Evolutionary conservation across 352 stramenopile species (phyloP).

Genomic region (Salisapilia sapeloensis): DNA sequence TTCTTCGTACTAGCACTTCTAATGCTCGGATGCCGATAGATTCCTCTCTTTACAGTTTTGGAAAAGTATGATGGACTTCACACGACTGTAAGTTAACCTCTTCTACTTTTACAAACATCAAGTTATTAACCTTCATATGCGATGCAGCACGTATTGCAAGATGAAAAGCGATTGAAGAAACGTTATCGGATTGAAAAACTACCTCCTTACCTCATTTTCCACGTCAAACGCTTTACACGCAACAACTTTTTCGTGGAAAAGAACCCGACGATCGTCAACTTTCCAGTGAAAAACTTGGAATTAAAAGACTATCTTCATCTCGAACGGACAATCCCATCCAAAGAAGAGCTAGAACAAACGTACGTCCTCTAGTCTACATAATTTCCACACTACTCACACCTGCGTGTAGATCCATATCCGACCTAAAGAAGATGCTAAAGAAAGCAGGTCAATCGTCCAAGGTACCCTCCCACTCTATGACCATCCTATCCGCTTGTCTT

Average conservation of each 20-base stretch:
- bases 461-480: conserved; percentile 4
- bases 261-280: conserved; percentile 99
- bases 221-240: conserved; percentile 93
- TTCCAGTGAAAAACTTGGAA: conserved; percentile 98
- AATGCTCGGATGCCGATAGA: conserved; percentile 20
- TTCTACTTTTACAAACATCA: not conserved
- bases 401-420: conserved; percentile 26
- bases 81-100: conserved; percentile 21
- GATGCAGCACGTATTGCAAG: conserved; percentile 58
- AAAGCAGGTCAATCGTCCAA: conserved; percentile 29
- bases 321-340: conserved; percentile 18
- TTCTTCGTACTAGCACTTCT: not conserved
- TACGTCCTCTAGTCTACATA: conserved; percentile 6
- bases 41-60: conserved; percentile 93
- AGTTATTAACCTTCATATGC: conserved; percentile 4
- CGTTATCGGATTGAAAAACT: conserved; percentile 88
- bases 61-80: conserved; percentile 93
- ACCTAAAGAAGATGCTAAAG: conserved; percentile 36
- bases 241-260: conserved; percentile 99
- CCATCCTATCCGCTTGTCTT: no score
- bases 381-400: conserved; percentile 4
- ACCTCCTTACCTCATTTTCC: conserved; percentile 93
- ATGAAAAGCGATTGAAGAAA: conserved; percentile 70
- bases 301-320: conserved; percentile 80
- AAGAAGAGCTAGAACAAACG: conserved; percentile 34